Conservation (phyloP, 2,329 filamentous ascomycete species). For the Aspergillus sp. region DNA sequence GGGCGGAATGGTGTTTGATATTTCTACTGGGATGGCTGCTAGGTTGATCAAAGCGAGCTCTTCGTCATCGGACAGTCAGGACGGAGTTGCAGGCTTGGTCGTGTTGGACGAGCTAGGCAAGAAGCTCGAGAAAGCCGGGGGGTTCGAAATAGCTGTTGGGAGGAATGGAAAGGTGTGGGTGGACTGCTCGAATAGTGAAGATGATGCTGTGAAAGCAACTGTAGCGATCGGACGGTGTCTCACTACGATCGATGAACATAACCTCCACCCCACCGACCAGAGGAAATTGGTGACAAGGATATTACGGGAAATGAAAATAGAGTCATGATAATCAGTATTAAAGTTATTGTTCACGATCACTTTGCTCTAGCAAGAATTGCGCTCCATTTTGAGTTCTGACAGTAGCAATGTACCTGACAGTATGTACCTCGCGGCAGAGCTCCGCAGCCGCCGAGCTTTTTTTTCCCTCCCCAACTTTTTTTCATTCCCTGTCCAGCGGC, state of each 20-base stretch:
- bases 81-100: conserved; percentile 62
- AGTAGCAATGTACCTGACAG: neutral
- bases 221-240: conserved; percentile 78
- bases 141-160: conserved; percentile 91
- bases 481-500: neutral
- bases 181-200: conserved; percentile 65
- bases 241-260: conserved; percentile 70
- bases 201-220: conserved; percentile 60
- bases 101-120: conserved; percentile 79
- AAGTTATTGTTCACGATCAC: neutral
- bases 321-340: conserved; percentile 21
- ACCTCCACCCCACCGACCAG: conserved; percentile 43
- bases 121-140: conserved; percentile 59
- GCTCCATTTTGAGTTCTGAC: neutral
- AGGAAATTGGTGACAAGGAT: conserved; percentile 47
- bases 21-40: conserved; percentile 80
- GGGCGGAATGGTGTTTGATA: conserved; percentile 81
- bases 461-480: neutral
- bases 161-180: conserved; percentile 94
- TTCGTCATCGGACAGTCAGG: conserved; percentile 29
- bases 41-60: conserved; percentile 58
- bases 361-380: neutral
- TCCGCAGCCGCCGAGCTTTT: neutral
- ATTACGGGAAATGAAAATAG: conserved; percentile 43
- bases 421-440: neutral